Conservation (phyloP, 352 stramenopile genomes). For the Globisporangium heterothallicum region DNA sequence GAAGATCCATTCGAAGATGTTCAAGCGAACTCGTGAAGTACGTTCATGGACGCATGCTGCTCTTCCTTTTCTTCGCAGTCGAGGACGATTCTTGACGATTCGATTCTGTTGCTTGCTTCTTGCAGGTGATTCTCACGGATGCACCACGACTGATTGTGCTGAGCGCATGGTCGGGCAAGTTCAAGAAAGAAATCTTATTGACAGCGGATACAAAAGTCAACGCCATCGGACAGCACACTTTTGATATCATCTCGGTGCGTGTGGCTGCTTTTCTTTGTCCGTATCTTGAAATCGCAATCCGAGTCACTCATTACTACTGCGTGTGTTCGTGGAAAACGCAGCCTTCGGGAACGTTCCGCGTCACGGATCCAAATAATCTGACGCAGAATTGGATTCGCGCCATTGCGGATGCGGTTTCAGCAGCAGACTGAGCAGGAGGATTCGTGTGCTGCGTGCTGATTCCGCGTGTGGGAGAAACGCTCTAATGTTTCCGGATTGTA, state of each 20-base stretch:
- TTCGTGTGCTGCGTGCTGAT: constrained; percentile 20
- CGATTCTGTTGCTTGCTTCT: neutral
- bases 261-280: neutral
- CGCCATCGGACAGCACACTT: constrained; percentile 63
- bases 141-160: constrained; percentile 59
- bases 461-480: neutral
- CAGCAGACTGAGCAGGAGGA: constrained; percentile 11
- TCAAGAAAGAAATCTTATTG: constrained; percentile 68
- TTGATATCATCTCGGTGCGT: constrained; percentile 72
- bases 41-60: no score
- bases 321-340: constrained; percentile 14
- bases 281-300: no score
- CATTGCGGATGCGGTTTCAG: constrained; percentile 32
- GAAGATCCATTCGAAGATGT: constrained; percentile 76
- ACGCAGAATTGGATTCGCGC: constrained; percentile 54
- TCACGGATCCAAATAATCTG: constrained; percentile 54
- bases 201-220: constrained; percentile 63
- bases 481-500: neutral
- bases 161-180: constrained; percentile 62
- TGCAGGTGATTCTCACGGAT: constrained; percentile 65
- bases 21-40: constrained; percentile 71
- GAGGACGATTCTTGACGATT: neutral
- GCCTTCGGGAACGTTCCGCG: constrained; percentile 52
- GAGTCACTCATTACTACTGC: no score
- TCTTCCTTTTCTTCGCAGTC: neutral